Base-by-base conservation (phyloP, 176 grass and related monocot genomes). In the Secale cereale region DNA sequence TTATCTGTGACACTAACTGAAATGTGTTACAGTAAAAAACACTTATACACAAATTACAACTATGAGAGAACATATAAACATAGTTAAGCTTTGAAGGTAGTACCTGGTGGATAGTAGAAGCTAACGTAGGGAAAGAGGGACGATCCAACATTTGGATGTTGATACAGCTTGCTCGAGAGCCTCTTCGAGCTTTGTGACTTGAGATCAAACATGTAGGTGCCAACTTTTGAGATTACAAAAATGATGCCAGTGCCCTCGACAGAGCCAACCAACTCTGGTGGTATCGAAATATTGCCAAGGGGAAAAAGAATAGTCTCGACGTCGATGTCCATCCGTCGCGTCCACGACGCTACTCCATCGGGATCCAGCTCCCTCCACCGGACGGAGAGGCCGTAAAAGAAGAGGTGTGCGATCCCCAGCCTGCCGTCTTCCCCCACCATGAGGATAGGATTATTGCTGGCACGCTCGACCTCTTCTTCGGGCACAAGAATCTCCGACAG, bases 51-150 rank as follows among this genome's bases (percentile, higher is more conserved):
- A 35, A 68, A 35, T 35, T 1, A 4, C 30, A 68, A 20, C 65
- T 35, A 22, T 13, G 45, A 48, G 45, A 48, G 45, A 48, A 16
- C 17, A 33, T 68, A 35, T 65, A 65, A 15, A 31, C 33, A 35
- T 35, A 35, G 33, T 6, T 6, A 68, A 69, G 66, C 11, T n/a
- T 37, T 35, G n/a, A 65, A 65, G 63, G 48, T 52, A 52, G 15
- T 70, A 70, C 33, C 66, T 70, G 32, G 66, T 70, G 66, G 66
- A 70, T 2, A n/a, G 20, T 70, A 70, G 66, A 70, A 70, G 66
- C 66, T 70, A 39, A 70, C 10, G 33, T 70, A 70, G 33, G 33
- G 66, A 70, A 13, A 70, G 33, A 70, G 65, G 3, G 31, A 3
- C 66, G 33, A 70, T 70, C 3, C 2, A 70, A 11, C 1, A 70